Conservation (phyloP, 2,329 filamentous ascomycete species). For the Botrytis pseudocinerea region DNA sequence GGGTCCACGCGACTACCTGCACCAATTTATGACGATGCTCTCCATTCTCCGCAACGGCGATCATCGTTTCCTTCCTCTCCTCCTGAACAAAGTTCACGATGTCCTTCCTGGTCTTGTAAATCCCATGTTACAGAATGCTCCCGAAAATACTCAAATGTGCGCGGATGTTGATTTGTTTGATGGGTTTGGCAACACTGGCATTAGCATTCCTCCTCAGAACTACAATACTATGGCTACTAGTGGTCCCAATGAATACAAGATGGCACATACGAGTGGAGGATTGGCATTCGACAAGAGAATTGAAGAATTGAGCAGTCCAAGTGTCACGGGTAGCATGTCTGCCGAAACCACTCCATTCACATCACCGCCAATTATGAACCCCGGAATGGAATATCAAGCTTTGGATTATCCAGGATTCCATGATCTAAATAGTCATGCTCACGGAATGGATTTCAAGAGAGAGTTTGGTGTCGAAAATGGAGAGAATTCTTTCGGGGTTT, state of each 20-base stretch:
- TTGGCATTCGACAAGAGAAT: constrained; percentile 36
- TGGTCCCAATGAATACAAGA: constrained; percentile 37
- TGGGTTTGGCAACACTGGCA: constrained; percentile 63
- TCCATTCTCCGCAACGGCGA: constrained; percentile 73
- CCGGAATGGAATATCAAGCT: constrained; percentile 25
- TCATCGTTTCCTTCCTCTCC: constrained; percentile 72
- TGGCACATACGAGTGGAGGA: constrained; percentile 29
- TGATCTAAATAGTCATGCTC: constrained; percentile 18
- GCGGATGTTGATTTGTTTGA: constrained; percentile 61
- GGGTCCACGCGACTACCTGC: constrained; percentile 72
- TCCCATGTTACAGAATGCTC: constrained; percentile 60
- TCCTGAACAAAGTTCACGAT: constrained; percentile 75
- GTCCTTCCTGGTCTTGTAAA: constrained; percentile 63
- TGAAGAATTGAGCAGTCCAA: constrained; percentile 37
- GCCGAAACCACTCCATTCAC: constrained; percentile 23
- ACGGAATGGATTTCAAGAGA: constrained; percentile 24
- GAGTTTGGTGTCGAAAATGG: constrained; percentile 13
- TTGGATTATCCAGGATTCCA: constrained; percentile 24
- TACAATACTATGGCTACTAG: constrained; percentile 34
- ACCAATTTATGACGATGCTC: constrained; percentile 66
- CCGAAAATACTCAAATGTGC: constrained; percentile 49
- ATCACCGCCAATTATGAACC: constrained; percentile 25
- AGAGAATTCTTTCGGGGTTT: constrained; percentile 8
- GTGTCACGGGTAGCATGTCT: constrained; percentile 14
- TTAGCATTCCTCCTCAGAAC: constrained; percentile 45